Conservation (phyloP, 352 stramenopile species). For the Pythium biforme region DNA sequence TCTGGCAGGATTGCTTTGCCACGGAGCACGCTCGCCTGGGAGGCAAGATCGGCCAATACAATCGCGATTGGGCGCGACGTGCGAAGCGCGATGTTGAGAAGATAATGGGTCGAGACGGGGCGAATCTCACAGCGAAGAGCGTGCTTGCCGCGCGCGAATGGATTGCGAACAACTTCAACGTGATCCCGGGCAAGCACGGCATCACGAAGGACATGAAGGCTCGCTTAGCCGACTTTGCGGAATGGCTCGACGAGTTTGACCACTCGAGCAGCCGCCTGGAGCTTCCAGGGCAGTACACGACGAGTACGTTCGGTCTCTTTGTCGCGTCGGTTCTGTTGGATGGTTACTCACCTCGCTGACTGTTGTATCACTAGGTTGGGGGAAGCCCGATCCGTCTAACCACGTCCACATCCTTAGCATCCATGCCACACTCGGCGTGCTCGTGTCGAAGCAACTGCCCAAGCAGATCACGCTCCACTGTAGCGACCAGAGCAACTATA, state of each 20-base stretch:
- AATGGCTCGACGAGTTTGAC: constrained; percentile 86
- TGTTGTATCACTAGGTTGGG: constrained; percentile 45
- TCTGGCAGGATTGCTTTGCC: constrained; percentile 71
- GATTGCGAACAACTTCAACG: constrained; percentile 69
- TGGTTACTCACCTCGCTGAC: background rate
- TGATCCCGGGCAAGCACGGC: constrained; percentile 62
- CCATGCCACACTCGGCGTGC: constrained; percentile 67
- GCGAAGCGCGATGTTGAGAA: constrained; percentile 55
- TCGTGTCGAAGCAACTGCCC: constrained; percentile 82
- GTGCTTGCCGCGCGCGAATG: constrained; percentile 61
- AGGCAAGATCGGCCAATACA: constrained; percentile 69
- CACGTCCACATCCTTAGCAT: constrained; percentile 78
- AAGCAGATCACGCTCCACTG: constrained; percentile 82
- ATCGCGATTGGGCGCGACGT: constrained; percentile 54
- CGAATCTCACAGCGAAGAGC: constrained; percentile 50
- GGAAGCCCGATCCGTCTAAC: constrained; percentile 58
- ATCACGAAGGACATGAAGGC: constrained; percentile 84
- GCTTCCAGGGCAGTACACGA: constrained; percentile 78
- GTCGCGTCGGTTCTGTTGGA: background rate
- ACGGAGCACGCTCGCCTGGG: constrained; percentile 48
- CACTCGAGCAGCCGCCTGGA: constrained; percentile 64
- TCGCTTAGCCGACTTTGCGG: constrained; percentile 76
- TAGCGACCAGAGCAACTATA: constrained; percentile 81
- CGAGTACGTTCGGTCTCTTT: constrained; percentile 35
- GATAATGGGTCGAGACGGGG: constrained; percentile 65